Evolutionary conservation across 805 yeast species (phyloP), one percentile per base, ranked within the genome.

Genomic region (Ogataea pilisensis): DNA sequence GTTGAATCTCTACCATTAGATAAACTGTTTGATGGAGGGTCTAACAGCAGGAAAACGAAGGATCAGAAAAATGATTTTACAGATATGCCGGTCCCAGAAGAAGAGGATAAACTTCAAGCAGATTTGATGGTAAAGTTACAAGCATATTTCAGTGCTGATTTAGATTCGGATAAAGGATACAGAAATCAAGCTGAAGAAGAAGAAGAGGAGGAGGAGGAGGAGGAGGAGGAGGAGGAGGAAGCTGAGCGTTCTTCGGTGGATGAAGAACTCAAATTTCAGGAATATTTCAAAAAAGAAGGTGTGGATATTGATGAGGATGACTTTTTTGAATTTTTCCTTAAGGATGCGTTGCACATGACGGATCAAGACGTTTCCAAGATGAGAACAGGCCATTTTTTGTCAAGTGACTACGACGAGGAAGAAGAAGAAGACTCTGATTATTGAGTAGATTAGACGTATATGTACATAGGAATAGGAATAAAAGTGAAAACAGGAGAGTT

Each of bases 271-370:
- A 22, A 22, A 11, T 22, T 22, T 22, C 26, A 37, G 8, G 39
- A 43, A 17, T 63, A 60, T 29, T 54, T 69, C 31, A 42, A 53
- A n/a, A 33, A 51, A 1, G 67, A 66, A 37, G 62, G 63, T 9
- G 55, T 68, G 14, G 74, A 66, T 39, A 75, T 80, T 8, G 78
- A 76, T 50, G 85, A 80, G 49, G 87, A 81, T 53, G 87, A 82
- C 51, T 82, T 82, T 53, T 76, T 81, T 49, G 88, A 82, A 53
- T 80, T 68, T 50, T 78, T 79, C 53, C 61, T 77, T 11, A 69
- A 70, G n/a, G n/a, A n/a, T n/a, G n/a, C n/a, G n/a, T n/a, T n/a
- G n/a, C n/a, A n/a, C n/a, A n/a, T n/a, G n/a, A n/a, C n/a, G n/a
- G n/a, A n/a, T n/a, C n/a, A n/a, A 41, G 74, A 78, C 24, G 85